Evolutionary conservation across 2,329 filamentous ascomycete genomes (phyloP).

Genomic region (Alternaria triticimaculans): DNA sequence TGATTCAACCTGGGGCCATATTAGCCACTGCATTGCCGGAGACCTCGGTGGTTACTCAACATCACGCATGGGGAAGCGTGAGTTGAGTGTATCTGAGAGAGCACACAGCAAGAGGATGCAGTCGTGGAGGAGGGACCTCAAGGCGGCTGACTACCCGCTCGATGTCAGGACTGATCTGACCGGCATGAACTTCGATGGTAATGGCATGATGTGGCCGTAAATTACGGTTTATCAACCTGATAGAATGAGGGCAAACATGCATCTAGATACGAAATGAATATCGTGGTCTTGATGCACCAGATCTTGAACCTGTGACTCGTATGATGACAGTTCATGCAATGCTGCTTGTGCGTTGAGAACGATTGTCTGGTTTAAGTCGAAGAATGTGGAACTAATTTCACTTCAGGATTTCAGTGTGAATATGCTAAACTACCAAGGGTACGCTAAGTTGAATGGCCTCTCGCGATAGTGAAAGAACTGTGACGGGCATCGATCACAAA

Average conservation of each 20-base stretch:
- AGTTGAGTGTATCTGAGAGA: conserved; percentile 30
- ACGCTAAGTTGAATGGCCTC: background rate
- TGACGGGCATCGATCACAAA: background rate
- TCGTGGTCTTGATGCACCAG: too few relatives aligned
- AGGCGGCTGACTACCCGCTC: conserved; percentile 41
- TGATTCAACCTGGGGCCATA: conserved; percentile 43
- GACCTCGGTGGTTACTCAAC: conserved; percentile 26
- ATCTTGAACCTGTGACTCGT: background rate
- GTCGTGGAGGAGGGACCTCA: conserved; percentile 38
- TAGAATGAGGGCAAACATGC: background rate
- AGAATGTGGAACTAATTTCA: background rate
- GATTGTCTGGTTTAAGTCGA: background rate
- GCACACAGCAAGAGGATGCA: conserved; percentile 36
- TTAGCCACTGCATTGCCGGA: conserved; percentile 44
- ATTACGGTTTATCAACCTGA: background rate
- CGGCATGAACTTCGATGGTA: conserved; percentile 21
- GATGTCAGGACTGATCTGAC: conserved; percentile 44
- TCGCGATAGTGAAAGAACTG: background rate
- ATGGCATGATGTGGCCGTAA: conserved; percentile 38
- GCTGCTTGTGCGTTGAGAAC: background rate
- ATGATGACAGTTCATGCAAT: background rate
- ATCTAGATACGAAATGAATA: background rate
- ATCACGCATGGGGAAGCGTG: conserved; percentile 28
- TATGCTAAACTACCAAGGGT: background rate
- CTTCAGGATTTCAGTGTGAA: background rate